Conservation (phyloP, 257 asterid genomes). For the Solanum bukasovii region DNA sequence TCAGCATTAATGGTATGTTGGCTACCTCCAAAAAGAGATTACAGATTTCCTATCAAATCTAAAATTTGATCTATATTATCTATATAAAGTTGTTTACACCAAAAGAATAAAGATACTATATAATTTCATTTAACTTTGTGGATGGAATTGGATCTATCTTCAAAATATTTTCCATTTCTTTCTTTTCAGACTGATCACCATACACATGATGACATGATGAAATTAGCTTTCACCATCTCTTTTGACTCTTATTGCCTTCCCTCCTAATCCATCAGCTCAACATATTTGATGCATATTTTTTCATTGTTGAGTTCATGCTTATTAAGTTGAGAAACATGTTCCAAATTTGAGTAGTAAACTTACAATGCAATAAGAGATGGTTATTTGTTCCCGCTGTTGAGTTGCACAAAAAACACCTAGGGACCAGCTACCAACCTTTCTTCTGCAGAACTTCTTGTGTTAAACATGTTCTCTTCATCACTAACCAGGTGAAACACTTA, state of each 20-base stretch:
- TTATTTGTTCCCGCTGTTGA: too few relatives aligned
- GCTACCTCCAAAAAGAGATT: neutral
- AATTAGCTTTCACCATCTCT: neutral
- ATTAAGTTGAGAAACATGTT: neutral
- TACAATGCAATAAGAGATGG: neutral
- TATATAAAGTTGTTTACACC: neutral
- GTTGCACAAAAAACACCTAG: neutral
- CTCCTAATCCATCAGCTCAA: neutral
- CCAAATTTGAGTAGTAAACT: neutral
- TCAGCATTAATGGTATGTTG: too few relatives aligned
- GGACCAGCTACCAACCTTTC: neutral
- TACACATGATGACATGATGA: too few relatives aligned
- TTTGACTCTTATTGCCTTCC: neutral
- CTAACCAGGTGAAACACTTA: neutral
- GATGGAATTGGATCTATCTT: neutral
- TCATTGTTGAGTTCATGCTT: neutral
- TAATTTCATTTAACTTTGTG: neutral
- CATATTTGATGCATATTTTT: neutral
- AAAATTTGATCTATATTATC: neutral
- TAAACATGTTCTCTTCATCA: neutral
- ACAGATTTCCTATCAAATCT: neutral
- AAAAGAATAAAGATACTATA: too few relatives aligned
- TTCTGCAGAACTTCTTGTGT: neutral
- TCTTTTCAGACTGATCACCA: neutral
- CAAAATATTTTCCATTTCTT: neutral